Base-by-base conservation (phyloP, 2,329 filamentous ascomycete genomes). In the Aspergillus bombycis region DNA sequence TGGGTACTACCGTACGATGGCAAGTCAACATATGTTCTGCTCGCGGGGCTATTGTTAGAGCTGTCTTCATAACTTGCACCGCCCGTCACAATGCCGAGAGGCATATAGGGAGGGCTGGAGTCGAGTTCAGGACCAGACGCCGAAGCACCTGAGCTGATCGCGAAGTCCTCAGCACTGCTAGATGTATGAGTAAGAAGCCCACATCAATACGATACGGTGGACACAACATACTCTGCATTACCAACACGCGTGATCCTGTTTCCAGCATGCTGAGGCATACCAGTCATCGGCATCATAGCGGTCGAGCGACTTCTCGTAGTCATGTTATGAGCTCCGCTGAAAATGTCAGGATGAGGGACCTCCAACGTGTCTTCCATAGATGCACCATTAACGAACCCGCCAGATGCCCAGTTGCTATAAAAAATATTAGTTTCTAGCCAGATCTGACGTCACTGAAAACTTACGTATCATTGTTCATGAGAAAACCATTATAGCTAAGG, bases 391-490 rank as follows among this genome's bases (percentile, higher is more conserved):
- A 30, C 14, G 50, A 53, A 26, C 21, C 48, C 58, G 11, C 48
- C 48, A 21, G 48, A 32, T 14, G 58, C 36, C 58, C 48, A 60
- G 48, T 30, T 60, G 38, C 58, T 60, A 41, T 10, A 6, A 10
- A 3, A 14, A 23, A 26, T 26, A 14, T 55, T 55, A 41, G 34
- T 21, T 10, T 38, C 21, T 30, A 23, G 21, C 19, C 10, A 34
- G 21, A n/a, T 21, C 3, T 7, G 8, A 41, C 21, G 14, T 30
- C 26, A 32, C 9, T 21, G 21, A 6, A 7, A 52, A 53, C 58
- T 60, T 36, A 60, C 58, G 38, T 21, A 3, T 60, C 58, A 41
- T 36, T 52, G 32, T 50, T 59, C 32, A 52, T 23, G 9, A 60
- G 48, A 32, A 60, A 60, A 3, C 43, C 30, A 32, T 48, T 58